Evolutionary conservation across 1,139 yeast genomes (phyloP).

Genomic region (Geotrichum histeridarum): DNA sequence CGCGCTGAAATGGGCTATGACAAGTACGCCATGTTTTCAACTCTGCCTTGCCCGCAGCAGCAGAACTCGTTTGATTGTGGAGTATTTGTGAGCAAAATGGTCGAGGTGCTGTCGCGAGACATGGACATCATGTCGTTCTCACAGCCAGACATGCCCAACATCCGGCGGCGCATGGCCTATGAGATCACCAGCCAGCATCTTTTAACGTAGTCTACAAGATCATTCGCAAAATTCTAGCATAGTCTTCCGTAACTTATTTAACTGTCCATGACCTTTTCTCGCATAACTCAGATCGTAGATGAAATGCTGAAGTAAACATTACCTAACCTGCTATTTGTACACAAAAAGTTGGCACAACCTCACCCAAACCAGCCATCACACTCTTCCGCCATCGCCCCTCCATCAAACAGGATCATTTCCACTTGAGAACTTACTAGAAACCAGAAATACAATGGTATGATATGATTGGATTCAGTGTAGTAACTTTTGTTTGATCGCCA

Average conservation of each 20-base stretch:
- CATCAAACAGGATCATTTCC: neutral
- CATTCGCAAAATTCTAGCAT: neutral
- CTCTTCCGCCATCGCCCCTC: neutral
- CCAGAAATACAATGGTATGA: constrained; percentile 7
- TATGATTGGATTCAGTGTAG: neutral
- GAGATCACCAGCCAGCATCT: constrained; percentile 34
- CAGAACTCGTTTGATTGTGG: constrained; percentile 93
- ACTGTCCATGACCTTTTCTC: no score
- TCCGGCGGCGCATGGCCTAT: constrained; percentile 69
- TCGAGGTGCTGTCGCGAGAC: constrained; percentile 51
- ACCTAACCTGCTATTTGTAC: neutral
- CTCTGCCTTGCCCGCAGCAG: constrained; percentile 71
- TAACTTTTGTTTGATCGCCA: neutral
- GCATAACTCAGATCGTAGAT: no score
- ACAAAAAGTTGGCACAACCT: constrained; percentile 1
- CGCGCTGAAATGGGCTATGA: constrained; percentile 28
- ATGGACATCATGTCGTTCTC: constrained; percentile 47
- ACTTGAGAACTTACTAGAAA: neutral
- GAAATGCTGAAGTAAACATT: neutral
- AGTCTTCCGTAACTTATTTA: neutral
- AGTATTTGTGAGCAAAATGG: constrained; percentile 80
- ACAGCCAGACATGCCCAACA: constrained; percentile 63
- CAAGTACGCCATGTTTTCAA: constrained; percentile 28
- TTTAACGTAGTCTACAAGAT: neutral
- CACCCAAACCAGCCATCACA: neutral